phyloP scores from a whole-genome alignment of 495 filamentous ascomycete species.

The Alectoria sarmentosa region DNA sequence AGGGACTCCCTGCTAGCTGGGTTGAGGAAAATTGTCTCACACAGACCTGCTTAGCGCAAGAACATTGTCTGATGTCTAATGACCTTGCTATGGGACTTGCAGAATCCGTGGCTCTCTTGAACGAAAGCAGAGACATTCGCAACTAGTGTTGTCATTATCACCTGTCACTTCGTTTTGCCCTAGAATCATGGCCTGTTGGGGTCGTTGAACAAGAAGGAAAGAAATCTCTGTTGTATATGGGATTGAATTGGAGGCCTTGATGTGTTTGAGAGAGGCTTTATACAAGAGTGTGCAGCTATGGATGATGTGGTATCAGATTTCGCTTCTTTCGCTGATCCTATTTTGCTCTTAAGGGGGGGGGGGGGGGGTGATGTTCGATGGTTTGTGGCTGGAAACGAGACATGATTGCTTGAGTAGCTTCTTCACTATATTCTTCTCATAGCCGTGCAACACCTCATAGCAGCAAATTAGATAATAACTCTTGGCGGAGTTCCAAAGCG shows the following conservation, averaged over 20 bases:
- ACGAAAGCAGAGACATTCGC: neutral
- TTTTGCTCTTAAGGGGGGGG: neutral
- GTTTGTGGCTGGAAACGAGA: constrained; percentile 6
- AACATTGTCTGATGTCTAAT: neutral
- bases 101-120: constrained; percentile 7
- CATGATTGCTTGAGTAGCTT: neutral
- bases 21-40: neutral
- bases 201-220: constrained; percentile 12
- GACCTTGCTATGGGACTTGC: constrained; percentile 1
- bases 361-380: neutral
- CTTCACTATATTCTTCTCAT: neutral
- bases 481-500: neutral
- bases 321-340: constrained; percentile 7
- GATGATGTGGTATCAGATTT: neutral
- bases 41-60: neutral
- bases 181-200: neutral
- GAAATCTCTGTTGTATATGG: constrained; percentile 18
- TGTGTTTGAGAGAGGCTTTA: neutral
- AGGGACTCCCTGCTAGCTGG: neutral
- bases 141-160: neutral
- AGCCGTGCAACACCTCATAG: constrained; percentile 3
- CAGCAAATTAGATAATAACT: neutral
- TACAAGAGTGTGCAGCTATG: neutral
- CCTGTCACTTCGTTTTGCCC: neutral
- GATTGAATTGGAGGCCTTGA: constrained; percentile 13